Evolutionary conservation across 2,329 filamentous ascomycete genomes (phyloP).

Genomic region (Aspergillus ibericus): DNA sequence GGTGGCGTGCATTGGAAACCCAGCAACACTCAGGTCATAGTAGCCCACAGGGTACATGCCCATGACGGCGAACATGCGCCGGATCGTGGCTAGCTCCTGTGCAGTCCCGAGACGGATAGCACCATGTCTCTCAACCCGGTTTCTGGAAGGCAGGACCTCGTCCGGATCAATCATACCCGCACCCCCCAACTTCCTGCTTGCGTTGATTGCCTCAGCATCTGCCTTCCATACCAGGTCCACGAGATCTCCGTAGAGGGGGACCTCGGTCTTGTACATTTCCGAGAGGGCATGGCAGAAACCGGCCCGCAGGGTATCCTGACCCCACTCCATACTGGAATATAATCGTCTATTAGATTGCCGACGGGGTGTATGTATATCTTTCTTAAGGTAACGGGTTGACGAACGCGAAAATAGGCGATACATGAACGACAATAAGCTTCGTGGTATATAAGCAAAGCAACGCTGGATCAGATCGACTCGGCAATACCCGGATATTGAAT

Average conservation of each 20-base stretch:
- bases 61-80: constrained; percentile 49
- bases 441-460: not conserved
- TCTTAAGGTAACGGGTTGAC: not conserved
- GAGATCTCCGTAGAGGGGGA: constrained; percentile 35
- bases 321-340: constrained; percentile 11
- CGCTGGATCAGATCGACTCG: not conserved
- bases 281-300: constrained; percentile 35
- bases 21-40: constrained; percentile 51
- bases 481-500: not conserved
- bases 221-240: constrained; percentile 32
- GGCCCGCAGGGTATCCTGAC: constrained; percentile 28
- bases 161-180: constrained; percentile 18
- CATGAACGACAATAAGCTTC: not conserved
- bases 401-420: not conserved
- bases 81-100: constrained; percentile 45
- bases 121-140: constrained; percentile 44
- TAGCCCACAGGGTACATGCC: constrained; percentile 54
- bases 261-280: constrained; percentile 37
- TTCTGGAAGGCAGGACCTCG: constrained; percentile 22
- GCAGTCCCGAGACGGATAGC: constrained; percentile 52
- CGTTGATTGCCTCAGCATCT: constrained; percentile 24
- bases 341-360: not conserved
- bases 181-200: constrained; percentile 6
- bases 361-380: not conserved
- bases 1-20: constrained; percentile 54